phyloP scores from a whole-genome alignment of 306 rosid genomes.

The Fagus crenata region DNA sequence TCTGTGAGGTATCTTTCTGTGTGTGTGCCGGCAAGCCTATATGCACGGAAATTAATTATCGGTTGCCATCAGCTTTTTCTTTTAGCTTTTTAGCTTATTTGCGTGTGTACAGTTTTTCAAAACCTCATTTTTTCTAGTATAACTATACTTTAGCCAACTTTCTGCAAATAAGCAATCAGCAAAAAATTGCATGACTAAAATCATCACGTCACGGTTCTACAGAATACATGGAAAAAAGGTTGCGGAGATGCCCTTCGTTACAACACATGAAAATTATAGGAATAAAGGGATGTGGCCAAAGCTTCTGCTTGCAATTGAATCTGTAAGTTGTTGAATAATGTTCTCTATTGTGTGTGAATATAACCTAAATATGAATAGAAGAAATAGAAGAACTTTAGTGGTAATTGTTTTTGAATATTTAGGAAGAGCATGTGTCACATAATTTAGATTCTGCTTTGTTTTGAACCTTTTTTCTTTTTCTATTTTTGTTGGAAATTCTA shows the following conservation, averaged over 20 bases:
- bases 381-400: no score
- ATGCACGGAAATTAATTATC: neutral
- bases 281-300: constrained; percentile 26
- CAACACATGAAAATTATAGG: constrained; percentile 25
- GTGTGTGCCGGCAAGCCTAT: neutral
- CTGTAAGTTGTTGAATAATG: constrained; percentile 29
- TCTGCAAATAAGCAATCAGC: no score
- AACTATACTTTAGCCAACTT: no score
- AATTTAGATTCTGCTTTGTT: no score
- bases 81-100: no score
- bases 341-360: neutral
- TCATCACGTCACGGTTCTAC: neutral
- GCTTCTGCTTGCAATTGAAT: constrained; percentile 33
- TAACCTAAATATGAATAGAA: neutral
- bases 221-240: constrained; percentile 36
- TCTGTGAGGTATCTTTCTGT: neutral
- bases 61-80: no score
- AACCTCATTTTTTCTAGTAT: no score
- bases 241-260: constrained; percentile 49
- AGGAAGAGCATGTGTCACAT: no score
- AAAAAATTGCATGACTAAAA: neutral
- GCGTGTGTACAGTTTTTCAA: no score
- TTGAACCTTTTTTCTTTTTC: no score
- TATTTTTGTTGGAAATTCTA: no score
- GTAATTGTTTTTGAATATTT: no score